Conservation (phyloP, 192 early-diverging fungal genomes). For the Backusella macrospora region DNA sequence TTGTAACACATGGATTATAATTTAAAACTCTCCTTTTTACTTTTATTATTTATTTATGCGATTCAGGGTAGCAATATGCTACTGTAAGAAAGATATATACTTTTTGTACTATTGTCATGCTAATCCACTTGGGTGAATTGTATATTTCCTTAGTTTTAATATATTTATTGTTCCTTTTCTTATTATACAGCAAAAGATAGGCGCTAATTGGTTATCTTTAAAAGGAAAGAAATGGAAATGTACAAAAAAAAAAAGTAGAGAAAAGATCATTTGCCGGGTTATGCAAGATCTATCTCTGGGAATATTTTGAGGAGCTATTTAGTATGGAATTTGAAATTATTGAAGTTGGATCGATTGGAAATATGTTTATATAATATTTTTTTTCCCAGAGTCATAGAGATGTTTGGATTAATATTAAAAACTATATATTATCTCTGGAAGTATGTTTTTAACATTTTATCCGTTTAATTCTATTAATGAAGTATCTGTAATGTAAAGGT, state of each 20-base stretch:
- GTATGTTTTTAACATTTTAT: no score
- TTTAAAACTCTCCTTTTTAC: conserved; percentile 7
- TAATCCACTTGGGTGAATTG: background rate
- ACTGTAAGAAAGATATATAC: background rate
- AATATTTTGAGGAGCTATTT: background rate
- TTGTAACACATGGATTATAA: background rate
- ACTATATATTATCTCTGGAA: background rate
- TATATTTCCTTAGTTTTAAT: no score
- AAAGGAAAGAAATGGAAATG: background rate
- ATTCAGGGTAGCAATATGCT: background rate
- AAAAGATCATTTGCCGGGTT: background rate
- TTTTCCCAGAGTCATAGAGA: background rate
- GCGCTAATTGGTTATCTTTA: no score
- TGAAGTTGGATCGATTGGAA: background rate
- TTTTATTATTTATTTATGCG: conserved; percentile 6
- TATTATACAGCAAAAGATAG: no score
- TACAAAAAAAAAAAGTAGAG: background rate
- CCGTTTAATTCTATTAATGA: background rate
- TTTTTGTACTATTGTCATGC: background rate
- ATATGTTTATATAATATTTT: background rate
- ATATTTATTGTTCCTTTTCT: no score
- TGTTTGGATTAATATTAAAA: background rate
- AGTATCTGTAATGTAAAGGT: background rate
- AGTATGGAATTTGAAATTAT: background rate
- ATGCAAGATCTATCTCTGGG: background rate